Evolutionary conservation across 1,139 yeast genomes (phyloP).

Genomic region (Suhomyces wounanorum): DNA sequence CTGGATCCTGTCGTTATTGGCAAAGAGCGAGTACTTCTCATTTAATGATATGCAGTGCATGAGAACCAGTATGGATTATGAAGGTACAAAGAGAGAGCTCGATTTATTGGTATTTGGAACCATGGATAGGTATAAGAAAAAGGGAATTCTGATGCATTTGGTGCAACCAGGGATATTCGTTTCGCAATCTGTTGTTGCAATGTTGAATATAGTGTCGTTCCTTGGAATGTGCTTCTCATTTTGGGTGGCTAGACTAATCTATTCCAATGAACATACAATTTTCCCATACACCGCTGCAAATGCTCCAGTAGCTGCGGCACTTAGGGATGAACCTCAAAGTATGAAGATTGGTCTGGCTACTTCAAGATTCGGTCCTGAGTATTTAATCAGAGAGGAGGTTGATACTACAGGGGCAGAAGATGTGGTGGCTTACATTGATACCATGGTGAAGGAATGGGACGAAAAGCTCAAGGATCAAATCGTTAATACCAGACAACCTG

Average conservation of each 20-base stretch:
- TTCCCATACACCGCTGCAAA: conserved; percentile 88
- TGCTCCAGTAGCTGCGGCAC: conserved; percentile 57
- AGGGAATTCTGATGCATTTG: conserved; percentile 68
- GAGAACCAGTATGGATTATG: conserved; percentile 70
- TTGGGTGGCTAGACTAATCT: conserved; percentile 78
- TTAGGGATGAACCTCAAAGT: conserved; percentile 46
- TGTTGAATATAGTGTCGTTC: conserved; percentile 73
- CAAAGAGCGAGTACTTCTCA: conserved; percentile 69
- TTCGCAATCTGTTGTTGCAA: conserved; percentile 66
- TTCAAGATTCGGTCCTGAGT: conserved; percentile 63
- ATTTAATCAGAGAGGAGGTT: conserved; percentile 54
- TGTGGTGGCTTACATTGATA: conserved; percentile 60
- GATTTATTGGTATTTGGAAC: conserved; percentile 82
- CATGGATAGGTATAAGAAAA: conserved; percentile 46
- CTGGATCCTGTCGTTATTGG: conserved; percentile 86
- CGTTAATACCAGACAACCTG: conserved; percentile 43
- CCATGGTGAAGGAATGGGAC: conserved; percentile 47
- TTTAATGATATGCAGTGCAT: conserved; percentile 74
- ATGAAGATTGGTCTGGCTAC: conserved; percentile 78
- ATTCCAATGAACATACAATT: conserved; percentile 87
- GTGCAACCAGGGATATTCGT: conserved; percentile 95
- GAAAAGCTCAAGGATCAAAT: conserved; percentile 71
- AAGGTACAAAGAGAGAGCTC: conserved; percentile 86
- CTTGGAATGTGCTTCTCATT: conserved; percentile 85
- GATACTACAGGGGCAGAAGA: conserved; percentile 67